Evolutionary conservation across 1,139 yeast species (phyloP).

Genomic region (Pichia sp.): DNA sequence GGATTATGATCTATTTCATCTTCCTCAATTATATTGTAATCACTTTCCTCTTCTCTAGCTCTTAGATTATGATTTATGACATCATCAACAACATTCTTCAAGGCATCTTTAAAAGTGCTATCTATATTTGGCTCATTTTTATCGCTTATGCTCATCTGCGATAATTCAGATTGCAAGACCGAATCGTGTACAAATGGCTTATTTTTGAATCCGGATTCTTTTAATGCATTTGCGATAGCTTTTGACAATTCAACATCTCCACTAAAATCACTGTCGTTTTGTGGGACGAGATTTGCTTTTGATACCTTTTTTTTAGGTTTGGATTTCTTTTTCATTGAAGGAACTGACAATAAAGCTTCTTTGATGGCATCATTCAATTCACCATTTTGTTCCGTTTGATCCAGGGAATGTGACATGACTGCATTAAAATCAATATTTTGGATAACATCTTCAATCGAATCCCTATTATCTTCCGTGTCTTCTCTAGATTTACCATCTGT

Average conservation of each 20-base stretch:
- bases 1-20: not conserved
- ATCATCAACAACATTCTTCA: constrained; percentile 32
- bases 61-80: constrained; percentile 28
- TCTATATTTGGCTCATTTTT: no score
- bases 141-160: no score
- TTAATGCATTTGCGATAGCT: constrained; percentile 17
- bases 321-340: constrained; percentile 1
- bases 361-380: constrained; percentile 19
- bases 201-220: constrained; percentile 3
- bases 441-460: constrained; percentile 6
- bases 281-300: not conserved
- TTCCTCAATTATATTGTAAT: constrained; percentile 1
- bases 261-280: not conserved
- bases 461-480: not conserved
- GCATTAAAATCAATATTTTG: constrained; percentile 14
- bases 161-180: no score
- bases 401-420: constrained; percentile 13
- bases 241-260: constrained; percentile 9
- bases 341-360: constrained; percentile 15
- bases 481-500: not conserved
- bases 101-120: constrained; percentile 24
- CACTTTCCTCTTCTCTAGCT: not conserved
- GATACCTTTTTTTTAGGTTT: not conserved
- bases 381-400: constrained; percentile 1
- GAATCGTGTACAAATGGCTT: no score